phyloP scores from a whole-genome alignment of 2,329 filamentous ascomycete genomes.

The Sporothrix schenckii region DNA sequence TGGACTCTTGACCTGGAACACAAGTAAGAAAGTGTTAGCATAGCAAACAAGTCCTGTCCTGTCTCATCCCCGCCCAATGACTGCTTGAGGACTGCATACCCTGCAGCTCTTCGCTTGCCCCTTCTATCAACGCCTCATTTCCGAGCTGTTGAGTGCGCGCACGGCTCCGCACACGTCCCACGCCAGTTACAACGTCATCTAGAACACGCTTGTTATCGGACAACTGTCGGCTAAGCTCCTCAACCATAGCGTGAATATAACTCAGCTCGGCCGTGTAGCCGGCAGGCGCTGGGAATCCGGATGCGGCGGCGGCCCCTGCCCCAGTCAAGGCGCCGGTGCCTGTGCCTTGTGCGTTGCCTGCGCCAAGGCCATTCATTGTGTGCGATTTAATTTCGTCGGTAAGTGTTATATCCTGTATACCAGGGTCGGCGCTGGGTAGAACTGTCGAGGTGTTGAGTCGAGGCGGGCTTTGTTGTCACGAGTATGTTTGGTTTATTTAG shows the following conservation, averaged over 20 bases:
- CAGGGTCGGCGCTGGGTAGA: not conserved
- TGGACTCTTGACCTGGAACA: slow-evolving; percentile 55
- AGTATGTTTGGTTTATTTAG: not conserved
- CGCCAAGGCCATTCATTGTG: slow-evolving; percentile 33
- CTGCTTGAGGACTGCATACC: slow-evolving; percentile 46
- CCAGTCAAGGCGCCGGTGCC: slow-evolving; percentile 22
- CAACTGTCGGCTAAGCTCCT: slow-evolving; percentile 65
- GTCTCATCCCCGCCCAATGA: not conserved
- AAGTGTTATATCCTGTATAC: not conserved
- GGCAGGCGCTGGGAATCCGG: slow-evolving; percentile 63
- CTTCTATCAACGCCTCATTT: slow-evolving; percentile 62
- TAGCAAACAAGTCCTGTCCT: not conserved
- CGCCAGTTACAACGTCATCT: slow-evolving; percentile 65
- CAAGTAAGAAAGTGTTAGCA: slow-evolving; percentile 24
- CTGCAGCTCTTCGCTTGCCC: slow-evolving; percentile 60
- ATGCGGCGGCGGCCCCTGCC: slow-evolving; percentile 44
- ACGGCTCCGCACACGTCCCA: slow-evolving; percentile 62
- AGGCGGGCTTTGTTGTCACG: not conserved
- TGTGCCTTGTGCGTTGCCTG: slow-evolving; percentile 24
- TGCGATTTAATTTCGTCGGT: not conserved
- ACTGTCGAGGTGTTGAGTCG: not conserved
- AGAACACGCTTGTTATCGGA: slow-evolving; percentile 63
- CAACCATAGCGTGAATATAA: slow-evolving; percentile 69
- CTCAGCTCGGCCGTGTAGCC: slow-evolving; percentile 70
- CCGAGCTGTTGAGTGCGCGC: slow-evolving; percentile 56